phyloP scores from a whole-genome alignment of 768 basidiomycete genomes.

The Tulasnella sp. region DNA sequence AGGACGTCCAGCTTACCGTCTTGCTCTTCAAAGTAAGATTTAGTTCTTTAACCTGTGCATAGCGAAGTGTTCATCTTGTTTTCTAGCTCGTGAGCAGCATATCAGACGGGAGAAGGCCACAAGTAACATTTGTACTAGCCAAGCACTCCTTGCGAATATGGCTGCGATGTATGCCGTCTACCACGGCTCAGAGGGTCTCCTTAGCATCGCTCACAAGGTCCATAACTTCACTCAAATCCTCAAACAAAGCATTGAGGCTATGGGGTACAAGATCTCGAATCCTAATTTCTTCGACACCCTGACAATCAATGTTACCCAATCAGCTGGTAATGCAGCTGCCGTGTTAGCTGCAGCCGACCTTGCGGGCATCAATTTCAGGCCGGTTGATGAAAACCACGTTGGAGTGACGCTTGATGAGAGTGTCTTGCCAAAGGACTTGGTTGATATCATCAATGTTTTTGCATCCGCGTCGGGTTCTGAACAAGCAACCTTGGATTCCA shows the following conservation, averaged over 20 bases:
- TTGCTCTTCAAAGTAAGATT: slow-evolving; percentile 86
- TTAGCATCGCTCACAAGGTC: slow-evolving; percentile 78
- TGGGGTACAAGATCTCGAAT: slow-evolving; percentile 66
- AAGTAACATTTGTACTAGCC: slow-evolving; percentile 95
- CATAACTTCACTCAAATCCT: slow-evolving; percentile 76
- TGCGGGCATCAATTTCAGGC: slow-evolving; percentile 72
- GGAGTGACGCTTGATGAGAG: slow-evolving; percentile 92
- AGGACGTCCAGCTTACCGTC: slow-evolving; percentile 78
- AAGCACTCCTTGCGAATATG: slow-evolving; percentile 97
- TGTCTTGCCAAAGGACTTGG: slow-evolving; percentile 58
- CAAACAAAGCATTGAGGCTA: slow-evolving; percentile 45
- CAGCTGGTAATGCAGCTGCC: slow-evolving; percentile 40
- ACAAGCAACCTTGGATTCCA: slow-evolving; percentile 21
- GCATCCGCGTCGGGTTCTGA: slow-evolving; percentile 43
- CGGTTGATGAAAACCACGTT: slow-evolving; percentile 56
- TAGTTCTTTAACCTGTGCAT: too few species aligned
- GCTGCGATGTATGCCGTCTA: slow-evolving; percentile 98
- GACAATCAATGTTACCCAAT: slow-evolving; percentile 40
- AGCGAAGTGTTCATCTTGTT: too few species aligned
- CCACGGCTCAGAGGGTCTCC: slow-evolving; percentile 80
- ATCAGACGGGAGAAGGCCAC: slow-evolving; percentile 97
- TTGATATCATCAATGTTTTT: slow-evolving; percentile 71
- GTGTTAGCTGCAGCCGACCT: slow-evolving; percentile 57
- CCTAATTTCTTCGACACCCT: slow-evolving; percentile 82
- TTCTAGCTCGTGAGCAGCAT: slow-evolving; percentile 81